phyloP scores from a whole-genome alignment of 1,139 yeast species.

The Kurtzmaniella quercitrusa region DNA sequence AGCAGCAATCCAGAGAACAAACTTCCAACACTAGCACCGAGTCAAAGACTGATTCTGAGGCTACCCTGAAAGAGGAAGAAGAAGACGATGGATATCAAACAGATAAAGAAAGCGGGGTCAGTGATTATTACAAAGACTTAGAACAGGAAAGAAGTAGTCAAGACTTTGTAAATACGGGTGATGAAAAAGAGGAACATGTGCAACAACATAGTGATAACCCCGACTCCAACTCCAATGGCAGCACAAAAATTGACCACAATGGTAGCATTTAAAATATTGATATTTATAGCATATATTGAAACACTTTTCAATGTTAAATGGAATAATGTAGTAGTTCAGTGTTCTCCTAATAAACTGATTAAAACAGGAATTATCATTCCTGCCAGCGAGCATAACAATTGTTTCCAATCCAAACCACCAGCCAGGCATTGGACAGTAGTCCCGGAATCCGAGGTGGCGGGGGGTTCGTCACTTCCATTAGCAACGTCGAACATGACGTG shows the following conservation, averaged over 20 bases:
- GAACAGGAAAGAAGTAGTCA: not conserved
- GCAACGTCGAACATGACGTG: conserved; percentile 50
- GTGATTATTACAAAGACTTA: not conserved
- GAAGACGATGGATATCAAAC: not conserved
- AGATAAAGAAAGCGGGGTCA: not conserved
- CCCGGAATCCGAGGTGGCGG: not conserved
- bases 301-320: too few relatives aligned
- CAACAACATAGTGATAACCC: too few relatives aligned
- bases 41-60: not conserved
- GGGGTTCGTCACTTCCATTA: not conserved
- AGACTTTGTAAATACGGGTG: not conserved
- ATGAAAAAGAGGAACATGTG: not conserved
- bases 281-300: too few relatives aligned
- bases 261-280: too few relatives aligned
- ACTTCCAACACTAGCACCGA: not conserved
- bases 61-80: conserved; percentile 1
- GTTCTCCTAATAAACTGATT: conserved; percentile 3
- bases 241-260: too few relatives aligned
- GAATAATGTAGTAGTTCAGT: too few relatives aligned
- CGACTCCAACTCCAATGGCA: too few relatives aligned
- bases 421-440: not conserved
- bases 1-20: conserved; percentile 3
- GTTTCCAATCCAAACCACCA: not conserved
- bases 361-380: conserved; percentile 7
- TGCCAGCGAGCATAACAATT: conserved; percentile 5